Conservation (phyloP, 805 yeast genomes). For the Kuraishia hungarica region DNA sequence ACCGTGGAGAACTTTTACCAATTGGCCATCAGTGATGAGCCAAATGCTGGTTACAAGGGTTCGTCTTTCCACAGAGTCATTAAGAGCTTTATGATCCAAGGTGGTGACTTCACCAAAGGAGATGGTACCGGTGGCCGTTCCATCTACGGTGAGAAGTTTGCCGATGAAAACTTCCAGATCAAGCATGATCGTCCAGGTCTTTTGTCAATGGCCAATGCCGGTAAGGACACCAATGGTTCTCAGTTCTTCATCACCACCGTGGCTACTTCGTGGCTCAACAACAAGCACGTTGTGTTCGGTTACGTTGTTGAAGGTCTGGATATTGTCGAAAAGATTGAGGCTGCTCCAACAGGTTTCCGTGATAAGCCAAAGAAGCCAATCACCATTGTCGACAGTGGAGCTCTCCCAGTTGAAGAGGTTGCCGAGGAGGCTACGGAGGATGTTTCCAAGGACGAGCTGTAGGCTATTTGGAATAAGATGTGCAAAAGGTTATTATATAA, state of each 20-base stretch:
- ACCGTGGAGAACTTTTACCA: conserved; percentile 86
- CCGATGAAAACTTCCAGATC: conserved; percentile 59
- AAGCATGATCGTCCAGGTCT: conserved; percentile 65
- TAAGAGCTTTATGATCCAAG: conserved; percentile 68
- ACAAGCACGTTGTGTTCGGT: conserved; percentile 94
- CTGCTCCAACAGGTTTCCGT: conserved; percentile 56
- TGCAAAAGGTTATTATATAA: too few species aligned
- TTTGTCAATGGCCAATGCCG: conserved; percentile 76
- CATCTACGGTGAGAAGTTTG: conserved; percentile 59
- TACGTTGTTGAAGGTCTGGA: conserved; percentile 87
- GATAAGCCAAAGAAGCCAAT: conserved; percentile 67
- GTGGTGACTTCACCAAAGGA: conserved; percentile 70
- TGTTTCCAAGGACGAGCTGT: conserved; percentile 9
- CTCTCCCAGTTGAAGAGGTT: conserved; percentile 25
- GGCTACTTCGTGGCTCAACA: conserved; percentile 85
- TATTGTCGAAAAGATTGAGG: conserved; percentile 67
- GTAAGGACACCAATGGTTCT: conserved; percentile 79
- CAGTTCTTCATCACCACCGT: conserved; percentile 95
- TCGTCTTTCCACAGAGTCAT: conserved; percentile 69
- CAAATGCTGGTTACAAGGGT: conserved; percentile 50
- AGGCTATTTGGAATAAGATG: neutral
- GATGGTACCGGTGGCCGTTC: conserved; percentile 71
- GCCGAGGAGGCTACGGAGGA: neutral
- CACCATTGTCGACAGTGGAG: conserved; percentile 65
- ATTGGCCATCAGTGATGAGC: conserved; percentile 68